These are phyloP conservation scores for Takashimella koratensis DNA, from an alignment of 1,284 basidiomycete species.

Conservation along the genomic window DNA sequence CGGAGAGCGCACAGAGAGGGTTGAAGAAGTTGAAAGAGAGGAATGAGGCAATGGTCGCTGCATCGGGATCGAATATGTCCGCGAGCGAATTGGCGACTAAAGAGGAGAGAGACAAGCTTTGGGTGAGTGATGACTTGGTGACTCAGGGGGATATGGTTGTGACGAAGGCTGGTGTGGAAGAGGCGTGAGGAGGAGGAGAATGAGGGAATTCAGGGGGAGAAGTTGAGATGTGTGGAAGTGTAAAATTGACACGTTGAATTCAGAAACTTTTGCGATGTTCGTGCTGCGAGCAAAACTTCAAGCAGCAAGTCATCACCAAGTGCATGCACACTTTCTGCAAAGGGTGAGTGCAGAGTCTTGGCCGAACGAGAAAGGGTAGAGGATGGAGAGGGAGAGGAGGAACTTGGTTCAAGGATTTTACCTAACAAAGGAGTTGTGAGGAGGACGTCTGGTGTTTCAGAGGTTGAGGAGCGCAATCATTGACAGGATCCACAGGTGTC, in stretches of 20 bases:
- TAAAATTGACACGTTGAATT: background rate
- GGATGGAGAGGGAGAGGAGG: too few relatives aligned
- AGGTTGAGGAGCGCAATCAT: too few relatives aligned
- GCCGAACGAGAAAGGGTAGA: too few relatives aligned
- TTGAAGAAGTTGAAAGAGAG: conserved; percentile 44
- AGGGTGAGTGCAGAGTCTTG: conserved; percentile 59
- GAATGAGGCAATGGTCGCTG: conserved; percentile 37
- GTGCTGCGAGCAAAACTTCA: conserved; percentile 79
- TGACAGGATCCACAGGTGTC: too few relatives aligned
- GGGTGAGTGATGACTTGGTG: conserved; percentile 53
- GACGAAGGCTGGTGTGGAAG: too few relatives aligned
- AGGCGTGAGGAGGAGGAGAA: background rate
- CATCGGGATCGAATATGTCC: conserved; percentile 33
- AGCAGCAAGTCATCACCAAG: conserved; percentile 82
- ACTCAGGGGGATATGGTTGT: background rate
- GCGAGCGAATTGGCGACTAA: conserved; percentile 55
- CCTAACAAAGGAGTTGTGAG: too few relatives aligned
- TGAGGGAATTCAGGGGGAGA: background rate
- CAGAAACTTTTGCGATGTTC: conserved; percentile 88
- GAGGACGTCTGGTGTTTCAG: too few relatives aligned
- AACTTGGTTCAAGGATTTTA: too few relatives aligned
- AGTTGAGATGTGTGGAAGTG: background rate
- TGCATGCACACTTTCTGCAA: conserved; percentile 70
- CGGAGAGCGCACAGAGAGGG: conserved; percentile 30
- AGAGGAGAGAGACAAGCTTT: conserved; percentile 60